Evolutionary conservation across 2,329 filamentous ascomycete species (phyloP).

Genomic region (Pseudogymnoascus sp.): DNA sequence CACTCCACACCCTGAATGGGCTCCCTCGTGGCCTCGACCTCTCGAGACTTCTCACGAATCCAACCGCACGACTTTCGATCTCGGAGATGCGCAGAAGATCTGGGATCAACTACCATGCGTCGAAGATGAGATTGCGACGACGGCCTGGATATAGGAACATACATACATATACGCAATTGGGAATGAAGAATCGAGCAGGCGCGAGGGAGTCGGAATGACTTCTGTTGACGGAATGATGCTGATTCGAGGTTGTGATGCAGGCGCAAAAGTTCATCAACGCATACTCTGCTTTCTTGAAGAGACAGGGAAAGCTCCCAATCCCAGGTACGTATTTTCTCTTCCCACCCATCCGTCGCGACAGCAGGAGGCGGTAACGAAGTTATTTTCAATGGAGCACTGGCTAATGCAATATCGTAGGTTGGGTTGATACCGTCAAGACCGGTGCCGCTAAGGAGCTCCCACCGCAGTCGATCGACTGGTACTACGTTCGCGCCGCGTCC

Average conservation of each 20-base stretch:
- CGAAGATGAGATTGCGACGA: constrained; percentile 10
- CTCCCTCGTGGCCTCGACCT: neutral
- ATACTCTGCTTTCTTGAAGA: constrained; percentile 86
- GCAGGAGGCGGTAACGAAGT: neutral
- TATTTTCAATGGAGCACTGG: neutral
- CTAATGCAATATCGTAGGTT: constrained; percentile 48
- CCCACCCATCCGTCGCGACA: neutral
- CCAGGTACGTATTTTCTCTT: constrained; percentile 55
- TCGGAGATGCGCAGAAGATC: constrained; percentile 9
- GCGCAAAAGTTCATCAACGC: constrained; percentile 83
- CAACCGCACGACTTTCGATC: constrained; percentile 8
- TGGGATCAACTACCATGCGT: constrained; percentile 2
- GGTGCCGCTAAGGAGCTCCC: constrained; percentile 94
- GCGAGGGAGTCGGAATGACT: constrained; percentile 64
- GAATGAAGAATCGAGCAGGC: constrained; percentile 47
- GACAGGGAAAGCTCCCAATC: constrained; percentile 85
- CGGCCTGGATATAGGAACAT: constrained; percentile 1
- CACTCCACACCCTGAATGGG: constrained; percentile 23
- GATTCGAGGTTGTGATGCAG: constrained; percentile 46
- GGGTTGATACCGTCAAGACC: constrained; percentile 99
- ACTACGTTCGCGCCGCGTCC: constrained; percentile 80
- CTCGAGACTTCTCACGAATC: constrained; percentile 2
- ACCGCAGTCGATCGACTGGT: constrained; percentile 98
- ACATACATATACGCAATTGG: constrained; percentile 9
- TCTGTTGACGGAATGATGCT: constrained; percentile 68